These are phyloP conservation scores for Aspergillus jensenii DNA, from an alignment of 2,329 filamentous ascomycete genomes.

Conservation along the genomic window DNA sequence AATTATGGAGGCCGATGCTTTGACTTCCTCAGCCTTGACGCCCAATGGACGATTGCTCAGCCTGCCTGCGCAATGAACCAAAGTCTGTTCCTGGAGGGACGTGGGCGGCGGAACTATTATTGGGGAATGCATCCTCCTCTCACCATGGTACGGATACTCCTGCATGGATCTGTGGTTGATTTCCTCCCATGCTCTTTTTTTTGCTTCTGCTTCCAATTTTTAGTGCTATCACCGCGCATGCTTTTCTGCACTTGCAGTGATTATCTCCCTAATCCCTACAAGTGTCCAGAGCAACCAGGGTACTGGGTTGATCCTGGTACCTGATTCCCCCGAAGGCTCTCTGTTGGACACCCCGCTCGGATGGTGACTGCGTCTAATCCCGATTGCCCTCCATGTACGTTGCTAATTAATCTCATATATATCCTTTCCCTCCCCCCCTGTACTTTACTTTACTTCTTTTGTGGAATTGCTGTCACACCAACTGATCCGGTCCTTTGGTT, in stretches of 20 bases:
- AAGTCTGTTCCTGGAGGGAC: not conserved
- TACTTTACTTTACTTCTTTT: slow-evolving; percentile 1
- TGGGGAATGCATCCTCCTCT: no score
- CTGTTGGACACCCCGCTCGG: not conserved
- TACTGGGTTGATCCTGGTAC: not conserved
- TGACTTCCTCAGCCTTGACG: no score
- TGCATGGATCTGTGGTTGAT: not conserved
- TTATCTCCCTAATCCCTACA: not conserved
- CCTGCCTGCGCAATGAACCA: not conserved
- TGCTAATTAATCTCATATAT: slow-evolving; percentile 1
- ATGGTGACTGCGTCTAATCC: not conserved
- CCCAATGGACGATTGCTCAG: no score
- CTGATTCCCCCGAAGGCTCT: not conserved
- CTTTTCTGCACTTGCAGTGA: not conserved
- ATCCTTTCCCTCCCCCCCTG: not conserved
- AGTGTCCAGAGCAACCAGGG: not conserved
- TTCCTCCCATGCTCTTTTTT: not conserved
- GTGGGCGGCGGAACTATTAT: no score
- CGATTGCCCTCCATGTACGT: slow-evolving; percentile 1
- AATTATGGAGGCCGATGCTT: no score
- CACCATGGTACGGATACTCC: not conserved
- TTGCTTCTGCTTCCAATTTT: slow-evolving; percentile 2
- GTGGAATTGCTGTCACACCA: not conserved
- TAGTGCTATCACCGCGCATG: not conserved
- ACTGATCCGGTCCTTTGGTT: slow-evolving; percentile 8